A percentile compares a stretch with the other conserved stretches of the same genome.
Evolutionary conservation across 192 early-diverging fungal species (phyloP).

Genomic region (Linderina pennispora): DNA sequence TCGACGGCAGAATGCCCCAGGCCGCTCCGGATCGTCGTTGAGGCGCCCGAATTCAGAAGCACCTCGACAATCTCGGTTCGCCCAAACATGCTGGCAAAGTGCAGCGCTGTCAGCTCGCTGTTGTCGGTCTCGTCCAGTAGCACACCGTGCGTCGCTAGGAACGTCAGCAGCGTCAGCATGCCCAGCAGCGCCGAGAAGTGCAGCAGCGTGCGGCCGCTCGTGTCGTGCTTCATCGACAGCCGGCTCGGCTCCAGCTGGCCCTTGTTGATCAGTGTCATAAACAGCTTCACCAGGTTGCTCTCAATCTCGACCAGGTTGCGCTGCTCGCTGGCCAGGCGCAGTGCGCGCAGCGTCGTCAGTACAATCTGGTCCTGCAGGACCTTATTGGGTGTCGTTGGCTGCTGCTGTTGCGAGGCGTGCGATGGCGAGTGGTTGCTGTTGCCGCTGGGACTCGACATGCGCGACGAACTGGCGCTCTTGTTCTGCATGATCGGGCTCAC

Average conservation of each 20-base stretch:
- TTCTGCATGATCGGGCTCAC: conserved; percentile 20
- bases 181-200: conserved; percentile 60
- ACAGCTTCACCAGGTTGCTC: conserved; percentile 15
- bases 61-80: conserved; percentile 45
- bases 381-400: conserved; percentile 9
- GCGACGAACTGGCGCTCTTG: conserved; percentile 4
- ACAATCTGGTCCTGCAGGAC: conserved; percentile 13
- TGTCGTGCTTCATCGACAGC: conserved; percentile 21
- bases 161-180: conserved; percentile 43
- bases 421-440: not conserved
- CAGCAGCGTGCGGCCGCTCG: conserved; percentile 52
- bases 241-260: conserved; percentile 12
- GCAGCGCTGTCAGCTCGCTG: conserved; percentile 64
- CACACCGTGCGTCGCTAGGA: conserved; percentile 42
- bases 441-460: conserved; percentile 4
- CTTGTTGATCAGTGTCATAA: conserved; percentile 11
- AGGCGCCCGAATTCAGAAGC: conserved; percentile 55
- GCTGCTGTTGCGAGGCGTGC: conserved; percentile 2
- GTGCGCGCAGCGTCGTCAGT: conserved; percentile 3
- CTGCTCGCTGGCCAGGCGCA: conserved; percentile 8
- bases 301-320: conserved; percentile 35
- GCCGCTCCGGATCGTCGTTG: conserved; percentile 5
- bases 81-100: conserved; percentile 59
- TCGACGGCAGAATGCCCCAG: conserved; percentile 23
- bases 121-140: conserved; percentile 51